Evolutionary conservation across 1,139 yeast species (phyloP), one percentile per base, ranked within the genome.

Genomic region (Wickerhamomyces sp.): DNA sequence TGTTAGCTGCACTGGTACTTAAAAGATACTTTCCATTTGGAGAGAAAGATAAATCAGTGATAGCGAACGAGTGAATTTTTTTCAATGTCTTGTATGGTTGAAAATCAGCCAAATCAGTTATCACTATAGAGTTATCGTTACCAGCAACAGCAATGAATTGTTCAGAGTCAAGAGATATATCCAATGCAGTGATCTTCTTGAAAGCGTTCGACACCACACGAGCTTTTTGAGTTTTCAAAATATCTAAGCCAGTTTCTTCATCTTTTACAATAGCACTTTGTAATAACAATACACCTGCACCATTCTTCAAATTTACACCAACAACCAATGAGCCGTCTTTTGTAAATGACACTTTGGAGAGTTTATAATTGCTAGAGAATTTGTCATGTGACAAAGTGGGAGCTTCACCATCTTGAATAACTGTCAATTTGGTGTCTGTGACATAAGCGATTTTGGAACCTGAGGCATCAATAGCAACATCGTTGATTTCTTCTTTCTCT

Each of bases 1-100:
- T 74, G 46, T 85, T 83, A 3, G 95, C 87, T 2, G 94, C 95
- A 35, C 95, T 83, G 0, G 81, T 84, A 14, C 90, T 76, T 1
- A 90, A 95, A 36, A 89, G 64, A 40, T 74, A 67, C 31, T 74
- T 65, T 13, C 92, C 90, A 51, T 78, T 74, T 9, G 87, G 82
- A 14, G 87, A 81, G 45, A 89, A 78, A 0, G 78, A 68, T 10
- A 87, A 76, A 37, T 77, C 72, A 0, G 97, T 90, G 38, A 90
- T 81, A 10, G 96, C 92, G 60, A 87, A 85, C 8, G 74, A 68
- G 59, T 90, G 97, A 36, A 82, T 79, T 45, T 81, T 74, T 37
- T 72, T 70, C 44, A 80, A 67, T 7, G 71, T 63, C 43, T 72
- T 73, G 32, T 79, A 54, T 10, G 70, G 63, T 36, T 70, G 68